These are phyloP conservation scores for Pythium dissotocum DNA, from an alignment of 352 stramenopile species.

Conservation along the genomic window DNA sequence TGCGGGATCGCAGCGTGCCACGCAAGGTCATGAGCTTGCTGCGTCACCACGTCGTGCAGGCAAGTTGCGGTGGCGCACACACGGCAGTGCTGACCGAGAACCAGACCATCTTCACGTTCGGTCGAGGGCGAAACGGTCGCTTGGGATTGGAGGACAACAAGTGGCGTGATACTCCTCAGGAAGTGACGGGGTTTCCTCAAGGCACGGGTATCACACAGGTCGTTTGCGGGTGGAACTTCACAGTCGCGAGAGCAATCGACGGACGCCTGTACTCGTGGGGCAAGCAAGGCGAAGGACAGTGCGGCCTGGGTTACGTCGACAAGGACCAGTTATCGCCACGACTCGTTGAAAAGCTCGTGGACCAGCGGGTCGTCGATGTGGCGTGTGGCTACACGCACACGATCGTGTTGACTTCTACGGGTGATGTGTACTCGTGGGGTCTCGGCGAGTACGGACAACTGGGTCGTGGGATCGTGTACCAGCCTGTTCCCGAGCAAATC, in stretches of 20 bases:
- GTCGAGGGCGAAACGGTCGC: slow-evolving; percentile 68
- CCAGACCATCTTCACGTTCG: slow-evolving; percentile 72
- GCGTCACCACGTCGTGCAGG: slow-evolving; percentile 55
- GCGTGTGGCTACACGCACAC: slow-evolving; percentile 89
- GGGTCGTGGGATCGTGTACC: slow-evolving; percentile 85
- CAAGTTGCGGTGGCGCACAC: slow-evolving; percentile 80
- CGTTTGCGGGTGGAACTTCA: slow-evolving; percentile 86
- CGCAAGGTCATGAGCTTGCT: slow-evolving; percentile 84
- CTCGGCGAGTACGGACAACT: slow-evolving; percentile 90
- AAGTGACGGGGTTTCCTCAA: slow-evolving; percentile 48
- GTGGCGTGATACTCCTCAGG: slow-evolving; percentile 68
- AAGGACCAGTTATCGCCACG: slow-evolving; percentile 77
- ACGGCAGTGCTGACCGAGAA: slow-evolving; percentile 70
- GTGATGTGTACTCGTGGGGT: slow-evolving; percentile 89
- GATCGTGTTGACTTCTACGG: slow-evolving; percentile 66
- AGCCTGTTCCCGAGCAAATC: slow-evolving; percentile 67
- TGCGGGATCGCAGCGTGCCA: slow-evolving; percentile 70
- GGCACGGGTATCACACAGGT: slow-evolving; percentile 44
- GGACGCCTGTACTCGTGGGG: slow-evolving; percentile 82
- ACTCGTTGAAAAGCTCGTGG: slow-evolving; percentile 48
- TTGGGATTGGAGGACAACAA: slow-evolving; percentile 76
- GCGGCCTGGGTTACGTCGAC: slow-evolving; percentile 77
- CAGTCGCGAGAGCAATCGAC: slow-evolving; percentile 47
- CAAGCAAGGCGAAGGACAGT: slow-evolving; percentile 87
- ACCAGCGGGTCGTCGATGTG: slow-evolving; percentile 54